Conservation (phyloP, 495 filamentous ascomycete species). For the Polyplosphaeria fusca region DNA sequence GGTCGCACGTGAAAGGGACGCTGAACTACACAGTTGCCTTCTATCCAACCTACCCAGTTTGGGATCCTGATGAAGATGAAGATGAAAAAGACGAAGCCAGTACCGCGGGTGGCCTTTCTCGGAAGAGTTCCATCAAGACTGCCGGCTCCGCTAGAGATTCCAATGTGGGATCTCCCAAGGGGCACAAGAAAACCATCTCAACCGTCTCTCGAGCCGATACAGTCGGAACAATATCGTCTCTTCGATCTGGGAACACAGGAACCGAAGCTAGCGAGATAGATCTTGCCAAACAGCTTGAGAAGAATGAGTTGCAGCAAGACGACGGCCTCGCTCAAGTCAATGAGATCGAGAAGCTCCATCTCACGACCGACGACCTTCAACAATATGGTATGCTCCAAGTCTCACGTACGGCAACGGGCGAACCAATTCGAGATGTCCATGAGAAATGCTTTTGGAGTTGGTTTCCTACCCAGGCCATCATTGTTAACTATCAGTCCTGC, state of each 20-base stretch:
- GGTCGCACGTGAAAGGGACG: slow-evolving; percentile 68
- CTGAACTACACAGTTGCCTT: slow-evolving; percentile 85
- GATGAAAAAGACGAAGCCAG: slow-evolving; percentile 38
- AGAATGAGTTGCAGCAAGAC: slow-evolving; percentile 55
- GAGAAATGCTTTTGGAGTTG: no score
- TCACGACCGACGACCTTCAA: slow-evolving; percentile 73
- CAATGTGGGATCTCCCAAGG: background rate
- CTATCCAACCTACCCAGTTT: slow-evolving; percentile 80
- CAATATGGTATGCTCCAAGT: slow-evolving; percentile 58
- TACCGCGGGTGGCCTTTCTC: slow-evolving; percentile 4
- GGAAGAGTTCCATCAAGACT: slow-evolving; percentile 27
- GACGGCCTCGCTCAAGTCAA: slow-evolving; percentile 47
- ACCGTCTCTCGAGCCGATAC: slow-evolving; percentile 15
- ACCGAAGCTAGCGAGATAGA: slow-evolving; percentile 34
- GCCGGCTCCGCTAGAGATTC: background rate
- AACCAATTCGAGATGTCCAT: no score
- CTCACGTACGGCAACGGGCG: background rate
- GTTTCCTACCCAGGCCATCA: no score
- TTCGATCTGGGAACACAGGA: slow-evolving; percentile 6
- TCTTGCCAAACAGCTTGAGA: slow-evolving; percentile 44
- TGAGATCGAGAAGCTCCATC: slow-evolving; percentile 68
- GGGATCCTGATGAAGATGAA: slow-evolving; percentile 90
- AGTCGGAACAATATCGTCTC: slow-evolving; percentile 29
- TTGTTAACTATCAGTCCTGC: no score
- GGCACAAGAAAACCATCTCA: slow-evolving; percentile 13